A percentile compares a stretch with the other conserved stretches of the same genome.
Evolutionary conservation across 2,329 filamentous ascomycete species (phyloP).

Genomic region (Endocalyx cinctus): DNA sequence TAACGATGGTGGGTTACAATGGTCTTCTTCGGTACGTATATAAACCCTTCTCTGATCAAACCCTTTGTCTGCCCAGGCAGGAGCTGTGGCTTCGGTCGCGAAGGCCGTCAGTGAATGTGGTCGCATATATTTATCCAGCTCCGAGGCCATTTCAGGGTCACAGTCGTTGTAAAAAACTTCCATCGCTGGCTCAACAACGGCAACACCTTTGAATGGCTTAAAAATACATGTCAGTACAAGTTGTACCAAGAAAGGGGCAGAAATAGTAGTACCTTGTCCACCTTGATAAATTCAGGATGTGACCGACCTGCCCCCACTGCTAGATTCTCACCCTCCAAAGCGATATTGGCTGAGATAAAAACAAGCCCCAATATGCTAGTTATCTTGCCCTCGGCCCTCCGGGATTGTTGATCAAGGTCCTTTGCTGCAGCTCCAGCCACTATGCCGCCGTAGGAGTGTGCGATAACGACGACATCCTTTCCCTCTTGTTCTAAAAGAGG

Average conservation of each 20-base stretch:
- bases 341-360: conserved; percentile 15
- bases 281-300: conserved; percentile 17
- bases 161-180: conserved; percentile 18
- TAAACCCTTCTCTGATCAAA: conserved; percentile 16
- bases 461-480: conserved; percentile 17
- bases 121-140: conserved; percentile 6
- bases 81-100: conserved; percentile 11
- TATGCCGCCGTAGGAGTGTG: conserved; percentile 21
- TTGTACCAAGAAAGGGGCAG: background rate
- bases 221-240: background rate
- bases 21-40: conserved; percentile 14
- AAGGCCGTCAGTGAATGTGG: conserved; percentile 15
- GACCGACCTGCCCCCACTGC: conserved; percentile 10
- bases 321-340: conserved; percentile 13
- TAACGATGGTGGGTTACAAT: conserved; percentile 14
- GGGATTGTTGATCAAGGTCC: conserved; percentile 16
- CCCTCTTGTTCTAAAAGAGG: conserved; percentile 14
- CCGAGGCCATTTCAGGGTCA: conserved; percentile 7
- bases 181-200: conserved; percentile 18
- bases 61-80: conserved; percentile 13
- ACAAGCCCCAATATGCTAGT: conserved; percentile 14
- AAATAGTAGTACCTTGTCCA: conserved; percentile 5
- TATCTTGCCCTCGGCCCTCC: conserved; percentile 6
- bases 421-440: conserved; percentile 19
- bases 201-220: conserved; percentile 10